Base-by-base conservation (phyloP, 768 basidiomycete species). In the Lactarius sanguifluus region DNA sequence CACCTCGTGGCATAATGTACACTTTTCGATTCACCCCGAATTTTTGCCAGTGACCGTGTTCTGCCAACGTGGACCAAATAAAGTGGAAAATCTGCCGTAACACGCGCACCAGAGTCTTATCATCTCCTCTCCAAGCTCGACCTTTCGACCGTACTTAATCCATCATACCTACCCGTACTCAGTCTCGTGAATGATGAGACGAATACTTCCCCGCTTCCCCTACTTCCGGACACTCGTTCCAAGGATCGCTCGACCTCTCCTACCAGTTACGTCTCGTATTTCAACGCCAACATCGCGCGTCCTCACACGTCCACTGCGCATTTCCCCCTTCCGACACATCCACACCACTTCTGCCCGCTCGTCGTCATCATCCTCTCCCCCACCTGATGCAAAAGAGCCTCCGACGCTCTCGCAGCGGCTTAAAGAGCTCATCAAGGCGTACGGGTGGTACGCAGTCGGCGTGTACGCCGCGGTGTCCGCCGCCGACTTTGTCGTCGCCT, bases 381-480 rank as follows among this genome's bases (percentile, higher is more conserved):
- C 74, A 75, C 41, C 71, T 67, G 58, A 59, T 36, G 52, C 62
- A 10, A 75, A 82, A 1, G 84, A 84, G 9, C 79, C 84, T 30
- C 79, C 83, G 3, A 77, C 87, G 1, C 79, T 93, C 64, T 85
- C 89, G 1, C 85, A 90, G 75, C 84, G 87, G 23, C 80, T 95
- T 28, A 93, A 88, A 73, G 83, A 86, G 71, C 89, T 98, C 65
- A 88, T 95, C 66, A 95, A 91, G 74, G 85, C 90, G 5, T 97
- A 98, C 75, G 96, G 96, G 36, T 94, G 92, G 92, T 96, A 96
- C 74, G 94, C 97, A 23, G 82, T 98, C 34, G 95, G 91, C 38
- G 88, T 98, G 30, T 99, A 99, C 80, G 54, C 89, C 68, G 74
- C 88, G 59, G 75, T 98, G 62, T 84, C 85, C 50, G 79, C 81